Evolutionary conservation across 306 rosid genomes (phyloP).

Genomic region (Cucumis sativus): DNA sequence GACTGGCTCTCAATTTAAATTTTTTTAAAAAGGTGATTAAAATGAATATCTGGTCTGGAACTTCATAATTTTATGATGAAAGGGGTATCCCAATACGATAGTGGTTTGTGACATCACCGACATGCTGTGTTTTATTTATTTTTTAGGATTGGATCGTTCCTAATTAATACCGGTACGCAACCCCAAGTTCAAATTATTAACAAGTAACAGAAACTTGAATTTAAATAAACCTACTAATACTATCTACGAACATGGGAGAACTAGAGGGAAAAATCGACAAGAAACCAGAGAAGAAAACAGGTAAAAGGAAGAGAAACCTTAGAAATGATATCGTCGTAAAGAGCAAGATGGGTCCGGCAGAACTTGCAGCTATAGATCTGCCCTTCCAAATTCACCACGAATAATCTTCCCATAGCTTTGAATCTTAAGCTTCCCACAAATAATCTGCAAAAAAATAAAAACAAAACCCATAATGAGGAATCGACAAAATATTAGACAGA

Average conservation of each 20-base stretch:
- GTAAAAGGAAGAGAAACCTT: not conserved
- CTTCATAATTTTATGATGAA: too few species aligned
- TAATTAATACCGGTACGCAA: too few species aligned
- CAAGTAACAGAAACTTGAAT: not conserved
- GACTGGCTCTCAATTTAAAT: too few species aligned
- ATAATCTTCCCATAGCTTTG: constrained; percentile 10
- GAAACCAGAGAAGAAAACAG: not conserved
- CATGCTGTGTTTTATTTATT: too few species aligned
- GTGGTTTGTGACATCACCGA: too few species aligned
- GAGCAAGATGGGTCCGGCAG: constrained; percentile 15
- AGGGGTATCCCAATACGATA: too few species aligned
- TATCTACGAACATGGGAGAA: not conserved
- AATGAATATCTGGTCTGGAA: too few species aligned
- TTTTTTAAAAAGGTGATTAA: too few species aligned
- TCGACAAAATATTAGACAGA: not conserved
- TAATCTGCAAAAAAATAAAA: not conserved
- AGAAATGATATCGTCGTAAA: constrained; percentile 3
- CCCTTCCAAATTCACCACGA: constrained; percentile 10
- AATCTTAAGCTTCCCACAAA: not conserved
- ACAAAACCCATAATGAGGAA: not conserved
- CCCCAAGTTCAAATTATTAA: too few species aligned
- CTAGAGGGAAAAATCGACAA: not conserved
- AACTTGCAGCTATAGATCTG: constrained; percentile 6
- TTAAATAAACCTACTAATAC: not conserved
- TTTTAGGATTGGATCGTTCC: too few species aligned